Evolutionary conservation across 2,329 filamentous ascomycete genomes (phyloP), one percentile per base, ranked within the genome.

Genomic region (Colletotrichum sp.): DNA sequence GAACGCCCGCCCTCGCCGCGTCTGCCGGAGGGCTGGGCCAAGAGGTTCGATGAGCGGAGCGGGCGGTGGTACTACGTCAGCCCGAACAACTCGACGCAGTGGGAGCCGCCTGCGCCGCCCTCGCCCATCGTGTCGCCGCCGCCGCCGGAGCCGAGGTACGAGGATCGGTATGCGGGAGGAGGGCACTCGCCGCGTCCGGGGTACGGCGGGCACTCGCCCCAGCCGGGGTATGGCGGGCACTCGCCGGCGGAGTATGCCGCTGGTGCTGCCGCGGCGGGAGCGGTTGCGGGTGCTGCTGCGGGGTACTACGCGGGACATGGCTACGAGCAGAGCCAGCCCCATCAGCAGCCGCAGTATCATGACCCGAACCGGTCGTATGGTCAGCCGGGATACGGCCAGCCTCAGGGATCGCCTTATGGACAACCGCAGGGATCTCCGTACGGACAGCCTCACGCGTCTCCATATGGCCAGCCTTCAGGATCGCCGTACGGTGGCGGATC

Each of bases 41-140:
- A 89, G 60, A 88, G 90, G 79, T 92, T 88, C 83, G 90, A 92
- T 77, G 88, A 89, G 57, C 84, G 82, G 72, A 85, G 86, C 74
- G 87, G 90, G 79, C 87, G 89, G 68, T 91, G 89, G 84, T 93
- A 88, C 83, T 93, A 90, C 79, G 85, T 92, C 71, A 89, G 93
- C 79, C 84, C 89, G 43, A 90, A 89, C 13, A 90, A 90, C 18
- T 87, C 87, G 72, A 87, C 89, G 1, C 90, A 92, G 78, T 93
- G 91, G 91, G 90, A 92, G 52, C 82, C 83, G 1, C 84, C 84
- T 1, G 81, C 79, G 61, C 69, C 77, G 55, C 63, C 66, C 6
- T 66, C 65, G 28, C 60, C 66, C 3, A 48, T 66, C 10, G 39
- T 70, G 16, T 73, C 71, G 18, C 74, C 74, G 6, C 74, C 74